Base-by-base conservation (phyloP, 108 stramenopile species). In the Craspedostauros australis region DNA sequence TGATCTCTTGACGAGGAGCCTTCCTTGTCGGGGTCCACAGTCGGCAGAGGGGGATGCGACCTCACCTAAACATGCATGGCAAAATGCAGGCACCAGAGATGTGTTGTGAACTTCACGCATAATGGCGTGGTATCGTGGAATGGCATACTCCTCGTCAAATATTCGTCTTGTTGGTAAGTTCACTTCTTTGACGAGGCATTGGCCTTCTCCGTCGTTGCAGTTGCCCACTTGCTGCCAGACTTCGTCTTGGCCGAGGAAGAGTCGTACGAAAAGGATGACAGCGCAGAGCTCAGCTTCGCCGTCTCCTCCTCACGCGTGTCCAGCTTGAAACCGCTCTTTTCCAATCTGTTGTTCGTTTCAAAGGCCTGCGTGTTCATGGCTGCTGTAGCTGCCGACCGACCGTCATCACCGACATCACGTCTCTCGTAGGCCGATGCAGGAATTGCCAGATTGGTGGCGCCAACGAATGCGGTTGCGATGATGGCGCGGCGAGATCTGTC, bases 231-330 rank as follows among this genome's bases (percentile, higher is more conserved):
- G 7, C 34, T 22, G 27, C 54, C 53, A 1, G 46, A 32, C 27
- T 62, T 62, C 46, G 62, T 70, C 59, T 54, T 59, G 7, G 34
- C 4, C 0, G 33, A 60, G 8, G 55, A 16, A 24, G 52, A 53
- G 6, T 77, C 76, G 29, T 81, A 81, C 19, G 68, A 68, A 46
- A 73, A 81, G 0, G 64, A 63, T 0, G 68, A 29, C 53, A 77
- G 34, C 8, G 67, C 70, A 15, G 48, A 54, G 23, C 42, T 47
- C 27, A 76, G 39, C 19, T 45, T 27, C 0, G 50, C 60, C 20
- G 44, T 20, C 38, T 82, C 76, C 60, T 82, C 76, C 31, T 73
- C 75, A 16, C 28, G 39, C 1, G 73, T 77, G 39, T 82, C 76
- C 3, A 82, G 51, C 47, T 77, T 74, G 48, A 75, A 76, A 20